Evolutionary conservation across 1,139 yeast species (phyloP), one percentile per base, ranked within the genome.

Genomic region (Citeromyces hawaiiensis): DNA sequence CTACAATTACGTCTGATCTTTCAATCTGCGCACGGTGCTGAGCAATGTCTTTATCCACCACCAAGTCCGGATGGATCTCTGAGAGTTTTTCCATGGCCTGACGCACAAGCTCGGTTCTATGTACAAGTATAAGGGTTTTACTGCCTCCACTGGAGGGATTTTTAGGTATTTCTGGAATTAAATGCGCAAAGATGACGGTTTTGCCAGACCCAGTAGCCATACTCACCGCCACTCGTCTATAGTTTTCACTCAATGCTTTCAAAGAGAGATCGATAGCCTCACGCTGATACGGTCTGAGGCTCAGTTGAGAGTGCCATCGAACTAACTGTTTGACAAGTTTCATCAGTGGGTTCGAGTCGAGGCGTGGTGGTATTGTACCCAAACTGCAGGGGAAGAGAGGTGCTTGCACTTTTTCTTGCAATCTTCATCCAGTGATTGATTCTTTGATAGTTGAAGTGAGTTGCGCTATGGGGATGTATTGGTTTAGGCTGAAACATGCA

Each of bases 131-230:
- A 43, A 88, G 57, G 0, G 81, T 66, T 49, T 72, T 72, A 29
- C 60, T 52, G 1, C 81, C 78, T 7, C 58, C 14, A 35, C 51
- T 42, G n/a, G 36, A 30, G 5, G 48, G 39, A 32, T 52, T 44
- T 0, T 73, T 66, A 8, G 56, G 48, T 11, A 85, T 59, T 34
- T 61, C 56, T 0, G 72, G 66, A 4, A 86, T 69, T 37, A 87
- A 52, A 48, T 75, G 74, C 2, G 91, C 64, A 53, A 88, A 85
- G 1, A 88, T 78, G 14, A 87, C 86, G 0, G 97, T 88, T 50
- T 88, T 88, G 2, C 97, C 98, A 14, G 95, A 93, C 0, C 98
- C 98, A 0, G 97, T 91, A 4, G 96, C 96, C 39, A 91, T 57
- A 13, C 87, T 83, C 2, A 86, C 87, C 0, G 93, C 96, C 1